These are phyloP conservation scores for Hymenoscyphus linearis DNA, from an alignment of 2,329 filamentous ascomycete genomes.

Conservation along the genomic window DNA sequence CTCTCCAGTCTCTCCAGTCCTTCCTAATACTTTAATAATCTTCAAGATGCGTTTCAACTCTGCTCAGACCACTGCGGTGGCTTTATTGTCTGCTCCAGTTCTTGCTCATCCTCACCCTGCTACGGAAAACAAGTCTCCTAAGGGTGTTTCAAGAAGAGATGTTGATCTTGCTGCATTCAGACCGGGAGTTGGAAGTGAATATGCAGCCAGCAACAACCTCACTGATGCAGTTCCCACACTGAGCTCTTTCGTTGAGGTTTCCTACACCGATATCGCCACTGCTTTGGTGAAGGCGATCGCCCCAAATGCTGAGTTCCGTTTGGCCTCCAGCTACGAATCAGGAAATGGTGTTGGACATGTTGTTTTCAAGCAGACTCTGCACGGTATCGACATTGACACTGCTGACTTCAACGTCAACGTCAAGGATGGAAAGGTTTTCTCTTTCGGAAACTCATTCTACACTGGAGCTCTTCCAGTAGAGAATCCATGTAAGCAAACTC, in stretches of 20 bases:
- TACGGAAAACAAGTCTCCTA: background rate
- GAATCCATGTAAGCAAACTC: constrained; percentile 23
- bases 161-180: constrained; percentile 7
- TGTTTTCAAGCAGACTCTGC: constrained; percentile 53
- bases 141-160: constrained; percentile 6
- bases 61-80: constrained; percentile 2
- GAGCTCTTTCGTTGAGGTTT: constrained; percentile 4
- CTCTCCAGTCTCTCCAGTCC: background rate
- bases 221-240: constrained; percentile 2
- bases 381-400: constrained; percentile 55
- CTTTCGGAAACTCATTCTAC: constrained; percentile 47
- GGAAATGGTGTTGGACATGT: constrained; percentile 50
- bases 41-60: constrained; percentile 12
- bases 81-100: constrained; percentile 5
- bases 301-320: constrained; percentile 41
- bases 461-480: constrained; percentile 40
- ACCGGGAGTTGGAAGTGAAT: constrained; percentile 6
- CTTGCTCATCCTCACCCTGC: constrained; percentile 7
- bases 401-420: constrained; percentile 31
- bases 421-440: constrained; percentile 50
- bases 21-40: background rate
- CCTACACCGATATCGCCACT: constrained; percentile 40
- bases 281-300: constrained; percentile 38
- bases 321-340: constrained; percentile 43
- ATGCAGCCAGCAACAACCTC: constrained; percentile 5